These are phyloP conservation scores for Cupressus sempervirens DNA, from an alignment of 75 land plant genomes.

Conservation along the genomic window DNA sequence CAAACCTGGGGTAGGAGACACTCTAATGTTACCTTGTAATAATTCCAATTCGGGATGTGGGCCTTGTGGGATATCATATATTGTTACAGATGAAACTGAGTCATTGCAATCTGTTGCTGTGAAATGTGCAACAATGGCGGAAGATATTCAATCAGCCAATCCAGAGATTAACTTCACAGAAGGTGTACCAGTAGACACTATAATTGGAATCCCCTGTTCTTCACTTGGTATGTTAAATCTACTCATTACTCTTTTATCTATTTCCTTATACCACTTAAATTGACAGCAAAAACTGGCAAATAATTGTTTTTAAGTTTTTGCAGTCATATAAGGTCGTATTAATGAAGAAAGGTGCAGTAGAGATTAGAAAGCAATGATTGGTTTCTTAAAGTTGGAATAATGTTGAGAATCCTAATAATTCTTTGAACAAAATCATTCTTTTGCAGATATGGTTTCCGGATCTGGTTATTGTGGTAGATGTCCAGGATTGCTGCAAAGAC, in stretches of 20 bases:
- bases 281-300: too few species aligned
- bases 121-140: slow-evolving; percentile 3
- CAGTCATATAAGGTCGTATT: too few species aligned
- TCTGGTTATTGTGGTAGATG: too few species aligned
- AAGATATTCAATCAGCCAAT: neutral
- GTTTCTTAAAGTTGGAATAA: too few species aligned
- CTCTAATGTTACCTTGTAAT: neutral
- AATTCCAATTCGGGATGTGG: neutral
- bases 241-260: neutral
- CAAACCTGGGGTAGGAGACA: neutral
- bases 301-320: too few species aligned
- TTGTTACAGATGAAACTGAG: neutral
- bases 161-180: neutral
- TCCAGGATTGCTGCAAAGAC: too few species aligned
- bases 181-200: neutral
- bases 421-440: too few species aligned
- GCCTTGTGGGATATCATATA: neutral
- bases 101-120: neutral
- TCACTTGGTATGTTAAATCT: neutral
- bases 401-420: too few species aligned
- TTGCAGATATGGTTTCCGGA: too few species aligned
- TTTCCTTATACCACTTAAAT: too few species aligned
- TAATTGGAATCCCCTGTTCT: neutral
- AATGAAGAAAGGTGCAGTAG: too few species aligned
- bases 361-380: neutral